phyloP scores from a whole-genome alignment of 352 stramenopile species.

The Ophiocytium majus region DNA sequence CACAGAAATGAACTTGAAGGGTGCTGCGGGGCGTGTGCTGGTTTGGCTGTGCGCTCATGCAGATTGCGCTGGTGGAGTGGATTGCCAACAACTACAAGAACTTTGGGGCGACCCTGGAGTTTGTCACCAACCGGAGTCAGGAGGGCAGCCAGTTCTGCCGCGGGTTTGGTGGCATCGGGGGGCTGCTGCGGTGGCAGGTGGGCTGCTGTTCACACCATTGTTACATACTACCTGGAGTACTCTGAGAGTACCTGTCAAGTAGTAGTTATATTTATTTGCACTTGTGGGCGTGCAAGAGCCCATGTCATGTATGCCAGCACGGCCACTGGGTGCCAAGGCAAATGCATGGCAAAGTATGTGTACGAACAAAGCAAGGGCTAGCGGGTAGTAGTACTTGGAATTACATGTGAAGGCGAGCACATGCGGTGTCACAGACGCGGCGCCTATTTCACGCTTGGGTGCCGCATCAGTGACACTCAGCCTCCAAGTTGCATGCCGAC shows the following conservation, averaged over 20 bases:
- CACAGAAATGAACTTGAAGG: too few species aligned
- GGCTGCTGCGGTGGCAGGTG: conserved; percentile 97
- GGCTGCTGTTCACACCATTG: conserved; percentile 71
- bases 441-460: too few species aligned
- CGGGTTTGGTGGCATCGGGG: conserved; percentile 98
- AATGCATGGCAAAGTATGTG: not conserved
- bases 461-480: too few species aligned
- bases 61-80: conserved; percentile 92
- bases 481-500: too few species aligned
- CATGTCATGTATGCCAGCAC: not conserved
- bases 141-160: conserved; percentile 99
- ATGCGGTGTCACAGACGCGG: too few species aligned
- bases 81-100: conserved; percentile 99
- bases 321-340: not conserved
- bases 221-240: not conserved
- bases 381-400: too few species aligned
- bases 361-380: not conserved
- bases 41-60: not conserved
- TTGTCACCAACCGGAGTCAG: conserved; percentile 94
- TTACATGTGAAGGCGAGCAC: too few species aligned
- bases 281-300: not conserved
- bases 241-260: not conserved
- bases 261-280: not conserved
- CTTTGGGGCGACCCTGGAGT: conserved; percentile 97
- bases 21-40: too few species aligned